Conservation (phyloP, 805 yeast species). For the Komagataella mondaviorum region DNA sequence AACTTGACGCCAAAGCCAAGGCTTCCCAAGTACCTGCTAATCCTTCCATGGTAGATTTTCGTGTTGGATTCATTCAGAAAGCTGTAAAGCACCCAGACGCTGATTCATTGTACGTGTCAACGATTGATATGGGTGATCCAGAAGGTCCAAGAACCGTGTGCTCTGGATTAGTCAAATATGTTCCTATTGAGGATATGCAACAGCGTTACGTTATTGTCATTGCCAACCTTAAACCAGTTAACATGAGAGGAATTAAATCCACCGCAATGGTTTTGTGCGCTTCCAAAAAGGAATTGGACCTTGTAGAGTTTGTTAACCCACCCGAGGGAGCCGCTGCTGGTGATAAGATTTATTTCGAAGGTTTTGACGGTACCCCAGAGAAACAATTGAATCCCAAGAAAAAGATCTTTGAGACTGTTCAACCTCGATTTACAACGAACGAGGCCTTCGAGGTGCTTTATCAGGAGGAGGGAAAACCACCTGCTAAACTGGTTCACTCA, state of each 20-base stretch:
- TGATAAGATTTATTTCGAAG: conserved; percentile 92
- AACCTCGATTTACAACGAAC: conserved; percentile 80
- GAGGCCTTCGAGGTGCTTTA: conserved; percentile 67
- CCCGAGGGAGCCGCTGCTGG: conserved; percentile 92
- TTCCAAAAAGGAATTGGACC: conserved; percentile 40
- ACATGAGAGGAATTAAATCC: conserved; percentile 95
- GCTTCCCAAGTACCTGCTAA: conserved; percentile 52
- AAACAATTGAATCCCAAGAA: conserved; percentile 93
- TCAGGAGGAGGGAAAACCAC: conserved; percentile 66
- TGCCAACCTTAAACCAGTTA: conserved; percentile 94
- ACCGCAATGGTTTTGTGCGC: conserved; percentile 96
- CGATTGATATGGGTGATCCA: conserved; percentile 91
- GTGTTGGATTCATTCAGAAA: conserved; percentile 95
- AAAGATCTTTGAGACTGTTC: conserved; percentile 93
- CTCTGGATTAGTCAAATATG: conserved; percentile 86
- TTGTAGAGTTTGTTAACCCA: conserved; percentile 89
- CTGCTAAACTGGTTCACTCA: conserved; percentile 61
- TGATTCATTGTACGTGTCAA: conserved; percentile 89
- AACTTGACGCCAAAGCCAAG: conserved; percentile 30
- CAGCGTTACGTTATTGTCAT: conserved; percentile 80
- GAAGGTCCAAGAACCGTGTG: conserved; percentile 98
- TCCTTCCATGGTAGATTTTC: conserved; percentile 81
- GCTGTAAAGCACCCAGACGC: conserved; percentile 97
- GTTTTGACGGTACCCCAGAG: conserved; percentile 80
- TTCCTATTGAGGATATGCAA: conserved; percentile 92